Base-by-base conservation (phyloP, 495 filamentous ascomycete genomes). In the Talaromyces adpressus region DNA sequence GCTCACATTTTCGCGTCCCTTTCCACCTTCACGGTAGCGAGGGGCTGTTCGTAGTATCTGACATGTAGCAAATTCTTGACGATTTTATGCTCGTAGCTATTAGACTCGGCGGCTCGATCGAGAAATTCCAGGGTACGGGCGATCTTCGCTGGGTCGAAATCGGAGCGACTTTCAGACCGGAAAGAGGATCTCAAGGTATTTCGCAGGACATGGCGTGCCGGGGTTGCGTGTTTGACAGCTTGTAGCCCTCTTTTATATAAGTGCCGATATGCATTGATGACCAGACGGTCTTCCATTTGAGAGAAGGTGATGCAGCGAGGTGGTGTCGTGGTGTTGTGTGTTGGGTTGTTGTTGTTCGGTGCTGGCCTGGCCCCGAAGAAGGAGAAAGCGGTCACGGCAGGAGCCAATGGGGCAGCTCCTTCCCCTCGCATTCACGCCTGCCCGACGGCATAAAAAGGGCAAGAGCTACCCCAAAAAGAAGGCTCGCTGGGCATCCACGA, bases 61-160 rank as follows among this genome's bases (percentile, higher is more conserved):
- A 87, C 81, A 49, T 84, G 69, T 41, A 91, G 68, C 61, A 97
- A 68, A 66, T 88, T 96, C 72, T 86, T 91, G 59, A 97, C 60
- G 57, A 98, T 87, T 61, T 75, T 79, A 70, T 97, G 91, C 78
- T 98, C 94, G 20, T 93, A 63, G 0, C 92, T 91, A 25, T 74
- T 81, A 63, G 81, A 72, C 52, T 77, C 72, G 8, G 87, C 79
- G 6, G 94, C 94, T 29, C 82, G 81, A 39, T 85, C 76, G 6
- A 98, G 79, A 69, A 98, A 97, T 62, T 81, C 79, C 18, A 95
- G 63, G 0, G 94, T 98, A 59, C 91, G 89, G 58, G 77, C 71
- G 39, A 96, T 85, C 62, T 80, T 84, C 27, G 78, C 72, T 47
- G 74, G 68, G 66, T 91, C 78, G 66, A 89, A 90, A 11, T 82